Percentiles rank a stretch among this genome's conserved stretches.
These are phyloP conservation scores for Blakeslea trispora DNA, from an alignment of 371 early-diverging fungal species.

Conservation along the genomic window DNA sequence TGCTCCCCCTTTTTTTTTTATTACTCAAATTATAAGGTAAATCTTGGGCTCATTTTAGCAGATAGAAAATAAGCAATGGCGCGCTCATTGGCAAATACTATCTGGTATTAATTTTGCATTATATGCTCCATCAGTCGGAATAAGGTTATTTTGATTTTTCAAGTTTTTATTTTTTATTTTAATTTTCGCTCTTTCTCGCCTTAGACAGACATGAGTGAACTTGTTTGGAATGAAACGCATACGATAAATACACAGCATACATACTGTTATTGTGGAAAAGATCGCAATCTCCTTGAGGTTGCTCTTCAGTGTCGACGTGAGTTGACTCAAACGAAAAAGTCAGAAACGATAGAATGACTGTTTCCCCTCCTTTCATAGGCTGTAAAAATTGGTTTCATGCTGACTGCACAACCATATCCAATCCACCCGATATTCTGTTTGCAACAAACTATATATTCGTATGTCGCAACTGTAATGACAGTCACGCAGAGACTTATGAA, in stretches of 20 bases:
- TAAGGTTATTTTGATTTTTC: no score
- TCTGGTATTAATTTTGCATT: no score
- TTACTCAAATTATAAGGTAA: no score
- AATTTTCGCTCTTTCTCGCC: background rate
- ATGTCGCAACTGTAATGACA: slow-evolving; percentile 49
- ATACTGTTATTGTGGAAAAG: slow-evolving; percentile 71
- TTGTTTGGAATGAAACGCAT: slow-evolving; percentile 62
- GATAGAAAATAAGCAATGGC: no score
- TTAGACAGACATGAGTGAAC: slow-evolving; percentile 14
- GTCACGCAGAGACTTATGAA: slow-evolving; percentile 54
- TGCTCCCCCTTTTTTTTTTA: no score
- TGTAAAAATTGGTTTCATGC: slow-evolving; percentile 75
- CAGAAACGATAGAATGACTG: background rate
- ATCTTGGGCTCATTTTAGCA: no score
- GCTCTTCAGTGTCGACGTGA: slow-evolving; percentile 64
- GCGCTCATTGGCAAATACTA: no score
- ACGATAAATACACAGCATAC: slow-evolving; percentile 62
- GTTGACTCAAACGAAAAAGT: background rate
- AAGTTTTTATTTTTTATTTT: no score
- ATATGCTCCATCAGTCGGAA: no score
- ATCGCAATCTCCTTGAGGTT: slow-evolving; percentile 61
- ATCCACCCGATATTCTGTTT: slow-evolving; percentile 60
- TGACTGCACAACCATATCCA: slow-evolving; percentile 52
- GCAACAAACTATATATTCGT: slow-evolving; percentile 66
- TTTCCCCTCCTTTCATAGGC: slow-evolving; percentile 23